Base-by-base conservation (phyloP, 108 stramenopile genomes). In the Fragilariopsis cylindrus region DNA sequence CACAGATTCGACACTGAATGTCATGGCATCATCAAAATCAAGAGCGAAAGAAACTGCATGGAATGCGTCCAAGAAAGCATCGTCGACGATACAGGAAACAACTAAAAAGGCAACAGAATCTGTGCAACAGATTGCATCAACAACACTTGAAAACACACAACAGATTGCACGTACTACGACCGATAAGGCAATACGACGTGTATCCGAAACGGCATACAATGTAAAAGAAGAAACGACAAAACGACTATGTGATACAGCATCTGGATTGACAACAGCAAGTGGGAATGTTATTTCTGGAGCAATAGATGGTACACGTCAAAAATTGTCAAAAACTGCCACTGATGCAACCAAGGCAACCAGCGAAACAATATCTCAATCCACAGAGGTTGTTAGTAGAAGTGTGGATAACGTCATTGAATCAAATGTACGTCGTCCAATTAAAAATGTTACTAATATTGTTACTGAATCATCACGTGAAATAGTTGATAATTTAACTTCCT, bases 121-220 rank as follows among this genome's bases (percentile, higher is more conserved):
- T 12, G 65, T 45, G 0, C 65, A 65, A 19, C 12, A 65, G 44
- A 9, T 19, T 1, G 65, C 44, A 3, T 65, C 65, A 16, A 0
- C 49, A 45, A 65, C 58, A 11, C 3, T 60, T 21, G 58, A 60
- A 6, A 60, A 6, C 58, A 60, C 65, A 13, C 65, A 65, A 65
- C 21, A 43, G n/a, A 45, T 46, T 13, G 47, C 65, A 5, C 3
- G 15, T 0, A 13, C 0, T 12, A 45, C 65, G 12, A 48, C 41
- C 39, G 47, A 65, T 5, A 7, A 49, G 47, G 48, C 65, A 3
- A 48, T 48, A 3, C 43, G 45, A 45, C 18, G 46, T 4, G 65
- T 65, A 13, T 65, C 65, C 4, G 41, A 63, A 15, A 39, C 41
- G 21, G 30, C 62, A 4, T 13, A 3, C 5, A 7, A 4, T 42